A percentile compares a stretch with the other conserved stretches of the same genome.
phyloP scores from a whole-genome alignment of 202 grass and related monocot species.

The Elaeis oleifera region DNA sequence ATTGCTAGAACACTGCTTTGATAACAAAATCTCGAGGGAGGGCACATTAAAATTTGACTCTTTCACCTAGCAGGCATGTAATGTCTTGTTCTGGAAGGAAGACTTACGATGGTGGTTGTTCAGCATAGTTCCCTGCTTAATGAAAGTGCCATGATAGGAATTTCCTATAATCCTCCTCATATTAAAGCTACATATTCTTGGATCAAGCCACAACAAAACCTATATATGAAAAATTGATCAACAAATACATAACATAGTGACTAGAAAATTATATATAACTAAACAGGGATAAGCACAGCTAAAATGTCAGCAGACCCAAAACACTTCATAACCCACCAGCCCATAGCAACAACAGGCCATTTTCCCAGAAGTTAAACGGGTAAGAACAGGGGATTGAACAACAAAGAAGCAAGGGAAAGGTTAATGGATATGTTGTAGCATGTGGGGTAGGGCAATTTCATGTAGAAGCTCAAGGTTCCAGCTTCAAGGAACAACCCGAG shows the following conservation, averaged over 20 bases:
- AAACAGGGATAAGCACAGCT: background rate
- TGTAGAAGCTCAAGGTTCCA: constrained; percentile 40
- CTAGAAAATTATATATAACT: constrained; percentile 9
- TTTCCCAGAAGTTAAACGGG: background rate
- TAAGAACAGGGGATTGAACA: background rate
- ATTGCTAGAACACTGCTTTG: too few species aligned
- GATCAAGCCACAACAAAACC: background rate
- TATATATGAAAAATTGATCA: constrained; percentile 9
- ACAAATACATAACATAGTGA: constrained; percentile 2
- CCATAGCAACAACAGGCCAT: constrained; percentile 1
- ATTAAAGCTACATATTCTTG: background rate
- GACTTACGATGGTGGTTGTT: too few species aligned
- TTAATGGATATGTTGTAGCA: background rate
- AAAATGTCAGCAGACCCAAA: background rate
- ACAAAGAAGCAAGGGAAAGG: background rate
- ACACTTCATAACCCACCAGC: background rate
- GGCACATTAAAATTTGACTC: too few species aligned
- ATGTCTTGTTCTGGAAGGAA: too few species aligned
- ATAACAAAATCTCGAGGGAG: too few species aligned
- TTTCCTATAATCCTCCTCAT: too few species aligned
- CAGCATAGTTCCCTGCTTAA: too few species aligned
- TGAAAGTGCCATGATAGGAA: too few species aligned
- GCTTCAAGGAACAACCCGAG: constrained; percentile 86
- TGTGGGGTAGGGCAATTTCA: background rate
- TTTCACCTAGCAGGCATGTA: too few species aligned